Evolutionary conservation across 2,329 filamentous ascomycete genomes (phyloP), one percentile per base, ranked within the genome.

Genomic region (Fulvia fulva): DNA sequence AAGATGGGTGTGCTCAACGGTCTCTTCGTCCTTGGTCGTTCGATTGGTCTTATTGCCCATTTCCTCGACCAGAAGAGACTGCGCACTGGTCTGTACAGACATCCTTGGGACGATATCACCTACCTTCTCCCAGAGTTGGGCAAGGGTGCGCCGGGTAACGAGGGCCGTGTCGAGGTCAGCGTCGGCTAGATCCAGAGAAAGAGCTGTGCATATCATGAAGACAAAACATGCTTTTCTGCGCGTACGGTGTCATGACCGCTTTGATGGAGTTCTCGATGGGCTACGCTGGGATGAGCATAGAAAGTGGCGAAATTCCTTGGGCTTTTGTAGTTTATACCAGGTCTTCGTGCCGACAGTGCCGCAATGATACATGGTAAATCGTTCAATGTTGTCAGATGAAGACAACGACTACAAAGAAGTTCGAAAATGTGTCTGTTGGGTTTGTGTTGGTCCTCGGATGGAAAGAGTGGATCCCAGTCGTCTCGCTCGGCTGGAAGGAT

Each of bases 21-120:
- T 82, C 89, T 99, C 62, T 99, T 99, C 83, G 94, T 99, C 49
- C 87, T 99, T 61, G 94, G 94, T 74, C 89, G 94, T 74, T 91
- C 86, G 77, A 99, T 99, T 73, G 94, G 94, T 90, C 84, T 99
- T 68, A 99, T 99, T 88, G 94, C 94, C 73, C 94, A 99, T 81
- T 97, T 93, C 85, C 87, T 99, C 71, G 94, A 99, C 82, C 94
- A 99, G 86, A 99, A 99, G 92, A 87, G 94, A 79, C 85, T 99
- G 78, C 89, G 93, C 73, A 99, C 94, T 73, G 94, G 94, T 76
- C 87, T 99, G 67, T 99, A 99, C 89, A 89, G 94, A 76, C 91
- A 75, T 86, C 94, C 94, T 75, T 97, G 94, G 94, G 94, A 96
- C 76, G 92, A 96, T 77, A 96, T 96, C 75, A 96, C 91, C 67